These are phyloP conservation scores for Darksidea phi DNA, from an alignment of 495 filamentous ascomycete species.

Conservation along the genomic window DNA sequence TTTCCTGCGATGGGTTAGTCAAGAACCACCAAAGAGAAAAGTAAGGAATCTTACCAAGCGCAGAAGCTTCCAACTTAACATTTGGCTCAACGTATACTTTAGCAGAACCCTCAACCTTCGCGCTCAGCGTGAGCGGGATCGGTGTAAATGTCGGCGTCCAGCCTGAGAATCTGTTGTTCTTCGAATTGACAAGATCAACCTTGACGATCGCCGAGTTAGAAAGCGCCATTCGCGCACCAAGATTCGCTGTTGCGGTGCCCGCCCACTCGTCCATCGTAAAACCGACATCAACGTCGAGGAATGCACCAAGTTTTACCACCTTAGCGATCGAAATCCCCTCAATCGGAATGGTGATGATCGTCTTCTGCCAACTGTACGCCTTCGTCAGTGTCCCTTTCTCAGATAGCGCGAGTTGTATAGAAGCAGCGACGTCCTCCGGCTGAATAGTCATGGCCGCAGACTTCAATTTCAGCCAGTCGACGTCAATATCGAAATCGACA, in stretches of 20 bases:
- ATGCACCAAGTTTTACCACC: slow-evolving; percentile 27
- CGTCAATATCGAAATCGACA: slow-evolving; percentile 25
- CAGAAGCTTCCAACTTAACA: slow-evolving; percentile 22
- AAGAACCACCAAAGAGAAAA: neutral
- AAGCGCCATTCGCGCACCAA: slow-evolving; percentile 17
- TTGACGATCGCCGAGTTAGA: slow-evolving; percentile 22
- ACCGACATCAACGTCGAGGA: slow-evolving; percentile 26
- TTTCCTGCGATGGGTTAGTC: slow-evolving; percentile 13
- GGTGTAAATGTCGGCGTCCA: slow-evolving; percentile 21
- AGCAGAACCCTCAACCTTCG: slow-evolving; percentile 22
- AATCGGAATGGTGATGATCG: slow-evolving; percentile 24
- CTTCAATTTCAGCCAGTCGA: slow-evolving; percentile 4
- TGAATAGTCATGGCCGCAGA: slow-evolving; percentile 19
- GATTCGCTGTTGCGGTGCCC: slow-evolving; percentile 8
- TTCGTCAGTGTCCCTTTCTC: slow-evolving; percentile 6
- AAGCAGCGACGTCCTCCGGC: slow-evolving; percentile 18
- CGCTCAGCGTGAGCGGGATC: slow-evolving; percentile 18
- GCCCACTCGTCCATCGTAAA: slow-evolving; percentile 25
- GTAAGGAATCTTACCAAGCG: slow-evolving; percentile 12
- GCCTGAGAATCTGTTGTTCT: slow-evolving; percentile 24
- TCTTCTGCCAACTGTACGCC: slow-evolving; percentile 23
- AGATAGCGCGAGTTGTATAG: slow-evolving; percentile 16
- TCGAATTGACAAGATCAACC: slow-evolving; percentile 24
- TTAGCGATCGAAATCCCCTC: slow-evolving; percentile 22
- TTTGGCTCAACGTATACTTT: slow-evolving; percentile 20